Percentiles rank a stretch among this genome's conserved stretches.
Conservation (phyloP, 495 filamentous ascomycete species). For the Penicillium dipodomyicola region DNA sequence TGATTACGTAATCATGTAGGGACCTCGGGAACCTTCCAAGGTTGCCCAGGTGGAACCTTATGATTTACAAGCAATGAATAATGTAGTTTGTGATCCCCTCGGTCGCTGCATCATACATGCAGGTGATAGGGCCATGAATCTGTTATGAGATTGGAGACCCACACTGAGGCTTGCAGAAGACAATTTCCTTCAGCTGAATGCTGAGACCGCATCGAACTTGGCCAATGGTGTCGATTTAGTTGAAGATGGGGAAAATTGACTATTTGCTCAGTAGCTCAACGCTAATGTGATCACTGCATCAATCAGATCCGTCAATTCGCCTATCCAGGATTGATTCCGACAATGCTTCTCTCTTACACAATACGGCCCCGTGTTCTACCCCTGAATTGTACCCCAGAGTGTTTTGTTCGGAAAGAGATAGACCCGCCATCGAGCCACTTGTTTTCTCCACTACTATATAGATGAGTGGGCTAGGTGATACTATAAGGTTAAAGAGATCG, state of each 20-base stretch:
- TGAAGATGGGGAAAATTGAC: too few relatives aligned
- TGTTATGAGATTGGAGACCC: background rate
- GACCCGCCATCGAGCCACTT: background rate
- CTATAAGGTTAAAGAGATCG: background rate
- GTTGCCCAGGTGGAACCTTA: too few relatives aligned
- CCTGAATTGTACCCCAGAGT: background rate
- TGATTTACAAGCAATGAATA: background rate
- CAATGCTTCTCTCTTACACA: too few relatives aligned
- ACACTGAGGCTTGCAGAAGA: background rate
- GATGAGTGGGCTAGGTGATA: background rate
- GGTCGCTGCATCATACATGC: background rate
- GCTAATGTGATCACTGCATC: background rate
- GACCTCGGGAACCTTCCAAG: too few relatives aligned
- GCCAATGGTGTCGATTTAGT: too few relatives aligned
- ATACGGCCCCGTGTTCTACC: background rate
- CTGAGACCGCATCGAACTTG: background rate
- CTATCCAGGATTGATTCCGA: background rate
- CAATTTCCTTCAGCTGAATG: background rate
- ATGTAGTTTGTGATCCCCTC: background rate
- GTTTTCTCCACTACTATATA: background rate
- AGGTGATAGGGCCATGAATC: background rate
- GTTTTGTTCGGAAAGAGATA: background rate
- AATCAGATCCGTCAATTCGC: background rate
- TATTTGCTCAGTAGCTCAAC: background rate
- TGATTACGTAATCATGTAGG: too few relatives aligned